Evolutionary conservation across 2,329 filamentous ascomycete genomes (phyloP), one percentile per base, ranked within the genome.

Genomic region (Fusarium sp.): DNA sequence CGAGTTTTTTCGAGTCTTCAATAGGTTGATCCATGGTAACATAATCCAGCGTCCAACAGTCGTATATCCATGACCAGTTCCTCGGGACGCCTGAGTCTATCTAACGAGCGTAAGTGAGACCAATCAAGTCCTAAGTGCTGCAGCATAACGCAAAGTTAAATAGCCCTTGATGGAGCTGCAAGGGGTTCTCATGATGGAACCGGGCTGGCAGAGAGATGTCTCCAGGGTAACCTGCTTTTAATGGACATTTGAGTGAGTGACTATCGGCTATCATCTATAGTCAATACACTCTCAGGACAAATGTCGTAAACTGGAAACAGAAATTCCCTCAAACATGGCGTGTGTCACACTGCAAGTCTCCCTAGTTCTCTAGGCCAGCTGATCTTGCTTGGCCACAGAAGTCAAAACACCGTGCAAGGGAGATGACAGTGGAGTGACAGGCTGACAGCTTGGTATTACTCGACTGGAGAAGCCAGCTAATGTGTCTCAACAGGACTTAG

Each of bases 331-430:
- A 7, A 17, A 33, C 5, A 11, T 46, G n/a, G 26, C 17, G 30
- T 9, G 24, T 26, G 6, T 45, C 28, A 3, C 6, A 7, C 9
- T 40, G 24, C 17, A 26, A 8, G n/a, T 11, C 32, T 40, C 57
- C 32, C 45, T 61, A 9, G 13, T 40, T 26, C 10, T 33, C 17
- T 2, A 33, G 19, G n/a, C 20, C 26, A 43, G n/a, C 32, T 45
- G 33, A 24, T 11, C 19, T 35, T 17, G 10, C 7, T 57, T 32
- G 5, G 20, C 19, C 9, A 17, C 14, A 17, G 17, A 26, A 53
- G 40, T 19, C n/a, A 39, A 53, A 46, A n/a, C 28, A 40, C 20
- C n/a, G 65, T 59, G 61, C 46, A 64, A 65, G 61, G 61, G 60
- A 26, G 22, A 35, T 4, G 9, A 19, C 14, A 10, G 11, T 35